These are phyloP conservation scores for Nicotiana otophora DNA, from an alignment of 257 asterid species.

Conservation along the genomic window DNA sequence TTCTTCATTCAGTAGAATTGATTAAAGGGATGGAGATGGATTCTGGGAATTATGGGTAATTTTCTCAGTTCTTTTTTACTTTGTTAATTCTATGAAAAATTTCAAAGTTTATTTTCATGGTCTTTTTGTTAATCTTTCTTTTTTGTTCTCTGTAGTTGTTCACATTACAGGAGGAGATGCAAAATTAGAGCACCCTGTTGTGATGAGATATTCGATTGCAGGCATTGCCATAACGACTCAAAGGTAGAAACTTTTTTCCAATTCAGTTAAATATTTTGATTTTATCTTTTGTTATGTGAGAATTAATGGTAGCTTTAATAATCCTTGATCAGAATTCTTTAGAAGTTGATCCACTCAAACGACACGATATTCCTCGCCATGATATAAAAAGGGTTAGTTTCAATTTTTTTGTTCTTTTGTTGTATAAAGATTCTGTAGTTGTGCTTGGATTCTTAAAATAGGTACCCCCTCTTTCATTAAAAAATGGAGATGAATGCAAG, in stretches of 20 bases:
- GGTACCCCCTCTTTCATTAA: not conserved
- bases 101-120: not conserved
- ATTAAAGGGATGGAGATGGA: conserved; percentile 23
- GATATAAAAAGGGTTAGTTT: conserved; percentile 47
- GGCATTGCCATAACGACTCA: conserved; percentile 86
- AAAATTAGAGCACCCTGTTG: conserved; percentile 71
- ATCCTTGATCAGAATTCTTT: conserved; percentile 45
- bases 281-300: not conserved
- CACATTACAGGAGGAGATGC: conserved; percentile 66
- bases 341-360: conserved; percentile 46
- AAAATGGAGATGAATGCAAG: not conserved
- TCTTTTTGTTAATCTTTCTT: not conserved
- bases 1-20: not conserved
- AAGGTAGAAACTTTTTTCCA: conserved; percentile 26
- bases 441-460: not conserved
- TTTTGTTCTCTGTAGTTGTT: conserved; percentile 35
- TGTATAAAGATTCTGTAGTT: not conserved
- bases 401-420: not conserved
- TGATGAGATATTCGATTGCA: conserved; percentile 60
- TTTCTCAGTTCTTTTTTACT: not conserved
- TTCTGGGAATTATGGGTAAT: conserved; percentile 42
- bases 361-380: conserved; percentile 75
- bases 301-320: not conserved
- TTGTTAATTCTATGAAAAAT: not conserved
- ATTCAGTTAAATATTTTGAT: not conserved